These are phyloP conservation scores for Colletotrichum echinochloae DNA, from an alignment of 2,329 filamentous ascomycete species.

Conservation along the genomic window DNA sequence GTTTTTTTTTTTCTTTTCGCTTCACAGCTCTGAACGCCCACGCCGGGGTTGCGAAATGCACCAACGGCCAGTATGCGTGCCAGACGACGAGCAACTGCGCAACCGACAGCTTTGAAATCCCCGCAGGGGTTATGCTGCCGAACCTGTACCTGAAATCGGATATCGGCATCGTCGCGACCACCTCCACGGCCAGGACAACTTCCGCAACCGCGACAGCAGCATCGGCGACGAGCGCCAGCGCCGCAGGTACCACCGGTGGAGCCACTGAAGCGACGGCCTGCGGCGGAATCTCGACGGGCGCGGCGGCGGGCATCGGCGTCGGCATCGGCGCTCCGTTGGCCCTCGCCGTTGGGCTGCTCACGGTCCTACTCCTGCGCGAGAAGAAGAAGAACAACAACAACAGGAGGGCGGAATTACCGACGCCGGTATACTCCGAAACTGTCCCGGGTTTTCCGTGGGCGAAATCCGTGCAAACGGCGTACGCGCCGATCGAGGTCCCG, in stretches of 20 bases:
- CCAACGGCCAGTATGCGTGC: constrained; percentile 14
- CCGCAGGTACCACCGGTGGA: neutral
- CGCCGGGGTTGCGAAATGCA: constrained; percentile 6
- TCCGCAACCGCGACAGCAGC: neutral
- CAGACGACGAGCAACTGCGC: constrained; percentile 21
- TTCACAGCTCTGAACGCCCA: constrained; percentile 10
- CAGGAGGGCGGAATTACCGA: constrained; percentile 1
- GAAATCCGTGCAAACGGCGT: constrained; percentile 6
- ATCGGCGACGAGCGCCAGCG: neutral
- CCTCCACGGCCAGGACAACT: neutral
- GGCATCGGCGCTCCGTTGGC: constrained; percentile 33
- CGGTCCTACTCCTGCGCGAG: constrained; percentile 34
- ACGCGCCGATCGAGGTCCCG: constrained; percentile 7
- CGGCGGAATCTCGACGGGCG: constrained; percentile 27
- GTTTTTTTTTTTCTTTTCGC: neutral
- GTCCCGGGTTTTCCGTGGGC: neutral
- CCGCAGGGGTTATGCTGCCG: constrained; percentile 14
- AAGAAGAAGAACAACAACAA: constrained; percentile 35
- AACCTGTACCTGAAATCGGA: constrained; percentile 30
- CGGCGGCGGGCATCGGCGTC: constrained; percentile 29
- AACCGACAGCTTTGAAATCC: constrained; percentile 21
- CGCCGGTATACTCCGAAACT: neutral
- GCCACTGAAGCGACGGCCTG: neutral
- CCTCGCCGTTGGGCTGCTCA: constrained; percentile 18
- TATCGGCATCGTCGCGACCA: neutral